Conservation (phyloP, 208 protist species). For the Acanthamoeba lenticulata region DNA sequence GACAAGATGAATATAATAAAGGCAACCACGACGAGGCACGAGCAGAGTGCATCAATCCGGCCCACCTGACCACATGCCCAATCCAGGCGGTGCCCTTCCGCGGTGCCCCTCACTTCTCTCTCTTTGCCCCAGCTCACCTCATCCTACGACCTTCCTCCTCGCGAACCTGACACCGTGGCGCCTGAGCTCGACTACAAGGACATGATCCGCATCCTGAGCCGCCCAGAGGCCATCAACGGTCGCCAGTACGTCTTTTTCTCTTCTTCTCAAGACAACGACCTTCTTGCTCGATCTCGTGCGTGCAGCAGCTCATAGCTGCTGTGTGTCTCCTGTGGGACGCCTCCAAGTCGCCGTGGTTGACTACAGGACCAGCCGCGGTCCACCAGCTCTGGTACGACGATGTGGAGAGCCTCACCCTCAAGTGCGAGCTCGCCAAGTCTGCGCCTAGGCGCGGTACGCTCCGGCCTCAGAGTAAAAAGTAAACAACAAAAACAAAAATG, state of each 20-base stretch:
- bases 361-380: not conserved
- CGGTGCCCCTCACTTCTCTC: too few relatives aligned
- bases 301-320: too few relatives aligned
- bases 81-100: constrained; percentile 59
- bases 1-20: too few relatives aligned
- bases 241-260: not conserved
- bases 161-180: not conserved
- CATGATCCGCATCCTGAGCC: not conserved
- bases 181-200: constrained; percentile 49
- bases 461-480: not conserved
- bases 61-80: constrained; percentile 53
- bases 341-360: constrained; percentile 52
- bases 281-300: not conserved
- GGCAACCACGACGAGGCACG: too few relatives aligned
- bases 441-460: not conserved
- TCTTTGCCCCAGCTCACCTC: too few relatives aligned
- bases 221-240: not conserved
- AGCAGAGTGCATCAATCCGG: not conserved
- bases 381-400: constrained; percentile 69
- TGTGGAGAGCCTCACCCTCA: constrained; percentile 34
- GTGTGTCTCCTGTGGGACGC: not conserved
- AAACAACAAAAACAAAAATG: not conserved
- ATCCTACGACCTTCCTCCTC: too few relatives aligned
- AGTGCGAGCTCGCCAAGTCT: constrained; percentile 48
- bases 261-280: too few relatives aligned